These are phyloP conservation scores for Apiospora koreana DNA, from an alignment of 2,329 filamentous ascomycete species.

Conservation along the genomic window DNA sequence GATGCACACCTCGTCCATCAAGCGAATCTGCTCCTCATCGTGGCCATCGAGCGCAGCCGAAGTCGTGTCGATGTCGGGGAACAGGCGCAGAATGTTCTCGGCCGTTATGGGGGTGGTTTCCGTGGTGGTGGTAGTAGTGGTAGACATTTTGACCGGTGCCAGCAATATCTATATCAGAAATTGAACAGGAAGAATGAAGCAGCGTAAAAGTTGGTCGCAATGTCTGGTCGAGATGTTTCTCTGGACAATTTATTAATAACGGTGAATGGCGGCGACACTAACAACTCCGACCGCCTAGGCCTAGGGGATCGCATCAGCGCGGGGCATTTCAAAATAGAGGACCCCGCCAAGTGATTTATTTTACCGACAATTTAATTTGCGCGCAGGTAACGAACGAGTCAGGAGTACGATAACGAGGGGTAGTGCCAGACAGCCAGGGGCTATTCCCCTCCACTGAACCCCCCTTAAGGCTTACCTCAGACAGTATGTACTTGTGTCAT, in stretches of 20 bases:
- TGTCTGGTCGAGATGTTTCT: not conserved
- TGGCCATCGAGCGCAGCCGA: slow-evolving; percentile 82
- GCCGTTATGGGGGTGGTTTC: slow-evolving; percentile 71
- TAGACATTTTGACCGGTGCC: slow-evolving; percentile 21
- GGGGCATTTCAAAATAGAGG: slow-evolving; percentile 1
- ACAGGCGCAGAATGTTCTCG: slow-evolving; percentile 82
- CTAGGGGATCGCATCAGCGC: not conserved
- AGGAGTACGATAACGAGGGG: not conserved
- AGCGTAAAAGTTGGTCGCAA: not conserved
- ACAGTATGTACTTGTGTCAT: not conserved
- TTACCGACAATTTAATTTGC: not conserved
- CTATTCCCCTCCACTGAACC: not conserved
- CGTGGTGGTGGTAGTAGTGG: slow-evolving; percentile 45
- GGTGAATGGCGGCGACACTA: not conserved
- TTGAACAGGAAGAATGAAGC: not conserved
- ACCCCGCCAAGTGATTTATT: not conserved
- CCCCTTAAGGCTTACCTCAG: no score
- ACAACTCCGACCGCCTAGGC: not conserved
- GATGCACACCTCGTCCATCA: slow-evolving; percentile 99
- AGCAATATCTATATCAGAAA: not conserved
- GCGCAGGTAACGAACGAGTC: not conserved
- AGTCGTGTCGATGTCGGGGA: slow-evolving; percentile 77
- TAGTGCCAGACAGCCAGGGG: not conserved
- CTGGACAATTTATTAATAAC: not conserved
- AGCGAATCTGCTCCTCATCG: slow-evolving; percentile 93